These are phyloP conservation scores for Phaseolus lunatus DNA, from an alignment of 306 rosid species.

Conservation along the genomic window DNA sequence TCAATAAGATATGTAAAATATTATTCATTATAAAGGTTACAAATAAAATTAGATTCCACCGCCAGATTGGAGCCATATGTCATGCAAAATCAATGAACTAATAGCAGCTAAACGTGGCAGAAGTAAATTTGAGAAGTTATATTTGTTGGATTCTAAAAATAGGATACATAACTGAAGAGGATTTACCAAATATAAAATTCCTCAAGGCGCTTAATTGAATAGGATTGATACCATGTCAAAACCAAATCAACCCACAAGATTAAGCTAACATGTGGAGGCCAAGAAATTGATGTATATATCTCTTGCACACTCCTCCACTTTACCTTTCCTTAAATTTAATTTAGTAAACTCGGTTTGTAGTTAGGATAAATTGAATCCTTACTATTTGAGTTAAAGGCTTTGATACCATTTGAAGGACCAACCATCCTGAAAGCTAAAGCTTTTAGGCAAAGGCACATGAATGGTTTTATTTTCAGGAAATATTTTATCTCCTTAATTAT, in stretches of 20 bases:
- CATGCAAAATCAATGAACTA: background rate
- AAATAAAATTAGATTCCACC: constrained; percentile 23
- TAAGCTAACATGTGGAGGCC: constrained; percentile 1
- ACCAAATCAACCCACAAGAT: background rate
- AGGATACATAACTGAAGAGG: background rate
- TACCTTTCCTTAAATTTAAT: constrained; percentile 21
- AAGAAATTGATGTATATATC: constrained; percentile 17
- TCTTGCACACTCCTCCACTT: background rate
- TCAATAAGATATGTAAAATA: constrained; percentile 15
- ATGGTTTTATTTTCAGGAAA: too few species aligned
- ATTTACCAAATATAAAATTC: constrained; percentile 22
- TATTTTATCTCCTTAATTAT: too few species aligned
- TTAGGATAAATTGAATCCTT: constrained; percentile 16
- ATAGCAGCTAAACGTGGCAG: constrained; percentile 9
- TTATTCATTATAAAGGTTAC: background rate
- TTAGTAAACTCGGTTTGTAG: background rate
- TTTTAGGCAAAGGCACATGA: too few species aligned
- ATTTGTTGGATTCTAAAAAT: background rate
- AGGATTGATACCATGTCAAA: background rate
- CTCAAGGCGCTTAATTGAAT: background rate
- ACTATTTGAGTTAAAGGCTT: background rate
- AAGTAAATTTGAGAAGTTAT: background rate
- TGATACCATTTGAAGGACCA: constrained; percentile 11
- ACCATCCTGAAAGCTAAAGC: background rate
- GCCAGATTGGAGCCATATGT: constrained; percentile 15